A percentile compares a stretch with the other conserved stretches of the same genome.
phyloP scores from a whole-genome alignment of 2,329 filamentous ascomycete genomes.

The Coniochaeta hoffmannii region DNA sequence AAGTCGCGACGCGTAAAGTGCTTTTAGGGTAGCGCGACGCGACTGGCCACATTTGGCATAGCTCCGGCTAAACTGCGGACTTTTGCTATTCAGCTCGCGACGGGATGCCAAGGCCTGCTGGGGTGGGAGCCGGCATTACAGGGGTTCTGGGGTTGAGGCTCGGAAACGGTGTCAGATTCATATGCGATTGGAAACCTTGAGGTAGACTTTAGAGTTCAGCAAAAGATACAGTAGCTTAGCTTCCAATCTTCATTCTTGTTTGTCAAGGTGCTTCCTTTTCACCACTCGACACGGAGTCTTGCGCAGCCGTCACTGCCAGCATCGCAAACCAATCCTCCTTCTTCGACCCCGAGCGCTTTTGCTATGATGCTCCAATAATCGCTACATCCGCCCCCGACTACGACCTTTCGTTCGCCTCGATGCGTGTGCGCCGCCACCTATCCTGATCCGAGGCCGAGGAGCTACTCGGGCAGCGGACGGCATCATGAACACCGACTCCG shows the following conservation, averaged over 20 bases:
- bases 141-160: background rate
- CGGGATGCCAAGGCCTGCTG: background rate
- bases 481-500: conserved; percentile 53
- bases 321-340: background rate
- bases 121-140: background rate
- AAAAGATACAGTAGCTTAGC: background rate
- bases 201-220: background rate
- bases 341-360: background rate
- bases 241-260: background rate
- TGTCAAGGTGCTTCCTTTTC: background rate
- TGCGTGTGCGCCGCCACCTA: background rate
- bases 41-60: background rate
- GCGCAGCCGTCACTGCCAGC: background rate
- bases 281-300: no score
- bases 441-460: conserved; percentile 16
- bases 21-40: background rate
- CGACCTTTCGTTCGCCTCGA: background rate
- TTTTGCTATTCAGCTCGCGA: background rate
- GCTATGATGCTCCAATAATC: conserved; percentile 3
- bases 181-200: background rate
- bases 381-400: background rate
- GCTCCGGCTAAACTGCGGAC: background rate
- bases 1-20: background rate
- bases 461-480: conserved; percentile 12
- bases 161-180: background rate